Evolutionary conservation across 176 grass and related monocot genomes (phyloP).

Genomic region (Saccharum spontaneum): DNA sequence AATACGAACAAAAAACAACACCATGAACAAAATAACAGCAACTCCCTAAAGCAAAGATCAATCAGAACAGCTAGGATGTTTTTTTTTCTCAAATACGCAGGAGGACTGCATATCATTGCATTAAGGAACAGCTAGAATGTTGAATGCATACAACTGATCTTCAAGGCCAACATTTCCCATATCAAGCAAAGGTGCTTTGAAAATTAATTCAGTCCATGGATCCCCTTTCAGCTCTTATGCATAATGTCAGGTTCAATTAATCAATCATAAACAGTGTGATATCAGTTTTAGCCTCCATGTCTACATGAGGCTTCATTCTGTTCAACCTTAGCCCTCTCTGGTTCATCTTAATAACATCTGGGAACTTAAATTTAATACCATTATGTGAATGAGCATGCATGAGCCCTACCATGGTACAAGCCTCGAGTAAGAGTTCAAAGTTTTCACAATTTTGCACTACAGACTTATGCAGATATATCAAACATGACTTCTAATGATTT

Average conservation of each 20-base stretch:
- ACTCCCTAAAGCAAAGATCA: background rate
- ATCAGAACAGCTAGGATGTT: background rate
- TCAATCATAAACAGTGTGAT: background rate
- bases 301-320: background rate
- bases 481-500: constrained; percentile 11
- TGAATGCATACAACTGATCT: background rate
- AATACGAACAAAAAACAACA: background rate
- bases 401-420: background rate
- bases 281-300: background rate
- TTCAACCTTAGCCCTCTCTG: background rate
- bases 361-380: background rate
- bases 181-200: background rate
- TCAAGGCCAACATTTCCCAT: background rate
- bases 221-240: background rate
- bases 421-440: background rate
- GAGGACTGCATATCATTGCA: background rate
- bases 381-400: background rate
- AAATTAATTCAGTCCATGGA: background rate
- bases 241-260: background rate
- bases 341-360: background rate
- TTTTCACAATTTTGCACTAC: constrained; percentile 2
- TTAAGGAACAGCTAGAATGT: background rate
- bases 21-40: background rate
- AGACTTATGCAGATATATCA: background rate
- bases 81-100: background rate